A percentile compares a stretch with the other conserved stretches of the same genome.
Conservation (phyloP, 352 stramenopile genomes). For the Pythium volutum region DNA sequence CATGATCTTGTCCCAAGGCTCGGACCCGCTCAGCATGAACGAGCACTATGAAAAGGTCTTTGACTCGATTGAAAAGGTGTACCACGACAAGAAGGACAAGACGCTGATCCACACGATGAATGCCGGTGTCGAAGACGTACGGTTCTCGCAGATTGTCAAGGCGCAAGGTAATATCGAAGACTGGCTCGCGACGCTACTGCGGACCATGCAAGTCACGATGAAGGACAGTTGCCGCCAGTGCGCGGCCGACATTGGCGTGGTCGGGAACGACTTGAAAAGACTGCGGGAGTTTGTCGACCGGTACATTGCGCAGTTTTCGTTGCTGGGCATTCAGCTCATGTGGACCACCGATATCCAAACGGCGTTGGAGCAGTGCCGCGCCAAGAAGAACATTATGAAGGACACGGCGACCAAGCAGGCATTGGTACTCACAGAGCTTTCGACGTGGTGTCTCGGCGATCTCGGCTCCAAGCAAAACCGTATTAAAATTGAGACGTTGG, state of each 20-base stretch:
- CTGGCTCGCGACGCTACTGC: constrained; percentile 95
- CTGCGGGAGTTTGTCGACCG: constrained; percentile 93
- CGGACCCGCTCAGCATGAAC: constrained; percentile 97
- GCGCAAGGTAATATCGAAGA: constrained; percentile 98
- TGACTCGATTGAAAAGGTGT: constrained; percentile 97
- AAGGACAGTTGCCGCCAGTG: constrained; percentile 96
- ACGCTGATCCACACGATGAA: constrained; percentile 94
- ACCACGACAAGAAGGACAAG: constrained; percentile 98
- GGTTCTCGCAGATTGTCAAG: constrained; percentile 94
- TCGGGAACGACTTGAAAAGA: constrained; percentile 90
- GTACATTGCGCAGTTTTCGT: constrained; percentile 94
- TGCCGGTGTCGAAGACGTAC: constrained; percentile 93
- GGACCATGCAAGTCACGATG: constrained; percentile 95
- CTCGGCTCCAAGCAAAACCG: constrained; percentile 95
- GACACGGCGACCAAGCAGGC: constrained; percentile 95
- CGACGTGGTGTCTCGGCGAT: constrained; percentile 96
- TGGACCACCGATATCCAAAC: constrained; percentile 96
- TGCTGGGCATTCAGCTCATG: constrained; percentile 96
- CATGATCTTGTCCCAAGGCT: constrained; percentile 97
- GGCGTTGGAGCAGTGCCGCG: constrained; percentile 92
- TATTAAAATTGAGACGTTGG: constrained; percentile 97
- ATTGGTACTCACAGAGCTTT: constrained; percentile 92
- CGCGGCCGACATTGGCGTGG: constrained; percentile 89
- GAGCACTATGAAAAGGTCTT: constrained; percentile 99
- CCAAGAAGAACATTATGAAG: constrained; percentile 97